Percentiles rank a stretch among this genome's conserved stretches.
Conservation (phyloP, 768 basidiomycete genomes). For the Psilocybe tampanensis region DNA sequence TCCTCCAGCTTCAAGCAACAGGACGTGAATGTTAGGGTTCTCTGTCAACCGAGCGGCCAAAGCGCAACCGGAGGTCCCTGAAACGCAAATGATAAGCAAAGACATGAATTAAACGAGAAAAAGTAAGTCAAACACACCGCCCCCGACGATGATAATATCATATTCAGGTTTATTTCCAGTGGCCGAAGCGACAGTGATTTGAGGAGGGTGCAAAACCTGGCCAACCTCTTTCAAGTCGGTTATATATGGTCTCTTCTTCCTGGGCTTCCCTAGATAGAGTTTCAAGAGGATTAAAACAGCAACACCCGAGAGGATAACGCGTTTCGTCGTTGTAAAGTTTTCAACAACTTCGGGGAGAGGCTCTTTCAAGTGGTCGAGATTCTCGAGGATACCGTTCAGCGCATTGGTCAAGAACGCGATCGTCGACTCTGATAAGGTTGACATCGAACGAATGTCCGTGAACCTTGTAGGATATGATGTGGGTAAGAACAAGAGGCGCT, state of each 20-base stretch:
- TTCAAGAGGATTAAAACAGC: constrained; percentile 26
- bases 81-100: no score
- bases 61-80: constrained; percentile 62
- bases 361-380: background rate
- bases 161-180: constrained; percentile 1
- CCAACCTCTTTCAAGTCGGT: constrained; percentile 28
- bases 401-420: background rate
- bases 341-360: background rate
- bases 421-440: constrained; percentile 1
- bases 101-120: background rate
- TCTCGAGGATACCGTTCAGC: constrained; percentile 3
- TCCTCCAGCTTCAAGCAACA: constrained; percentile 52
- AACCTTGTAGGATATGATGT: background rate
- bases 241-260: constrained; percentile 23
- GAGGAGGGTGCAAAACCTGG: background rate
- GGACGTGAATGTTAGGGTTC: constrained; percentile 48
- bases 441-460: background rate
- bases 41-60: constrained; percentile 61
- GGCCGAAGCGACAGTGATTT: background rate
- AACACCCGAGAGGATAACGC: constrained; percentile 1
- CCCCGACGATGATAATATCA: constrained; percentile 11
- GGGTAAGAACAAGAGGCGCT: background rate
- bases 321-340: background rate
- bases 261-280: constrained; percentile 16
- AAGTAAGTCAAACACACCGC: background rate